Conservation (phyloP, 2,329 filamentous ascomycete genomes). For the Davidsoniella neocaledoniae region DNA sequence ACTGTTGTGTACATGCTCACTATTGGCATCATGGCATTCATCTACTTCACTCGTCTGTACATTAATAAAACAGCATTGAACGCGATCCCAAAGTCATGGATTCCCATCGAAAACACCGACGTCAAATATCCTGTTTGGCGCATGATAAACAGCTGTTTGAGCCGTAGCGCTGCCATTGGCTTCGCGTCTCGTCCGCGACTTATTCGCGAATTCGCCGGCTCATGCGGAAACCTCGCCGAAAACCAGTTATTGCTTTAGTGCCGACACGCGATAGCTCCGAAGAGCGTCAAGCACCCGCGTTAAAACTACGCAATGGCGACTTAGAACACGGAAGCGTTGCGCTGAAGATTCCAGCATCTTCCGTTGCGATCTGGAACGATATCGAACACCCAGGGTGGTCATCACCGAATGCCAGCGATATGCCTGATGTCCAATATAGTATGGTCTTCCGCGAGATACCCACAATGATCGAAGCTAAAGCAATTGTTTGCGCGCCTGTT, state of each 20-base stretch:
- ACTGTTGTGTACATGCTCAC: slow-evolving; percentile 60
- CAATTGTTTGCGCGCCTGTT: slow-evolving; percentile 61
- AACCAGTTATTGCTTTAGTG: neutral
- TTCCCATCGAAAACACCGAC: slow-evolving; percentile 75
- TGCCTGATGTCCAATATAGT: slow-evolving; percentile 68
- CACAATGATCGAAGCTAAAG: slow-evolving; percentile 81
- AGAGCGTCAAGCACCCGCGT: neutral
- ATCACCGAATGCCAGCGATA: slow-evolving; percentile 55
- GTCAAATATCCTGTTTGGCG: slow-evolving; percentile 57
- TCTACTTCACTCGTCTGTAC: slow-evolving; percentile 74
- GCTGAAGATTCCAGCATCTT: neutral
- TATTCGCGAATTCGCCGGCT: neutral
- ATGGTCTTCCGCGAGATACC: slow-evolving; percentile 71
- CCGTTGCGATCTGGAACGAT: slow-evolving; percentile 49
- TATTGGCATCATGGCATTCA: slow-evolving; percentile 49
- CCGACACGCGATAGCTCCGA: neutral
- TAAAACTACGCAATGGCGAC: neutral
- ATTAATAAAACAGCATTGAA: slow-evolving; percentile 65
- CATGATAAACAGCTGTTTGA: slow-evolving; percentile 56
- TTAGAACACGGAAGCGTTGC: neutral
- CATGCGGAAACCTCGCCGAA: neutral
- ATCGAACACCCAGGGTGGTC: slow-evolving; percentile 82
- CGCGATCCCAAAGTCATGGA: slow-evolving; percentile 71
- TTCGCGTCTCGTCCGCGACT: slow-evolving; percentile 57
- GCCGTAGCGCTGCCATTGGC: slow-evolving; percentile 63